Conservation (phyloP, 2,329 filamentous ascomycete species). For the Byssoonygena ceratinophila region DNA sequence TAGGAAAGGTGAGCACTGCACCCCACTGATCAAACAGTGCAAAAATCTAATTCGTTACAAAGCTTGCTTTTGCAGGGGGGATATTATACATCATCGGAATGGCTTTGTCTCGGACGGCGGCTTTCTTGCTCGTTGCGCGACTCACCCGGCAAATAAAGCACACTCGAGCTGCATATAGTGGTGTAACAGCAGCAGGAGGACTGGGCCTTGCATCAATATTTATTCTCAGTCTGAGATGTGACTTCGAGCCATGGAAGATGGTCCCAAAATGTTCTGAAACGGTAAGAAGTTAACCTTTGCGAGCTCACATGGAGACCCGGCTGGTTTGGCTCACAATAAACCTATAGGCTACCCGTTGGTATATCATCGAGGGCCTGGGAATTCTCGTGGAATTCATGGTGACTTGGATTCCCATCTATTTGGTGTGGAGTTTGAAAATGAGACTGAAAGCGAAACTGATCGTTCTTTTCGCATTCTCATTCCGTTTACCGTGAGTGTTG, state of each 20-base stretch:
- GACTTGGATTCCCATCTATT: slow-evolving; percentile 15
- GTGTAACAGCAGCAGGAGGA: slow-evolving; percentile 5
- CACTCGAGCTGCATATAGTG: slow-evolving; percentile 10
- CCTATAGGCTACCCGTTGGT: slow-evolving; percentile 15
- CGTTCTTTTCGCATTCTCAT: slow-evolving; percentile 17
- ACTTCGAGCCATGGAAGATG: slow-evolving; percentile 14
- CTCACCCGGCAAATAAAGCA: slow-evolving; percentile 16
- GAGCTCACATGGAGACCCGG: background rate
- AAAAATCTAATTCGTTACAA: background rate
- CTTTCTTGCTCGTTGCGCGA: slow-evolving; percentile 15
- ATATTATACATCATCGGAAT: slow-evolving; percentile 17
- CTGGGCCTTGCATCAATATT: slow-evolving; percentile 14
- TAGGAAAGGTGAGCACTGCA: slow-evolving; percentile 13
- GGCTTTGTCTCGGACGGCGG: slow-evolving; percentile 14
- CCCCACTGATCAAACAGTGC: background rate
- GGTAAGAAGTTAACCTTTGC: slow-evolving; percentile 5
- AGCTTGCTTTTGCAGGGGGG: slow-evolving; percentile 15
- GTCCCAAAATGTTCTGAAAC: slow-evolving; percentile 13
- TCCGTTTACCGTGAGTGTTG: slow-evolving; percentile 16
- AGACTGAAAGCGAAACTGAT: slow-evolving; percentile 14
- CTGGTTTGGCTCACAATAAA: background rate
- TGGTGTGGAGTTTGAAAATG: slow-evolving; percentile 16
- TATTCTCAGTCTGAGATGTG: slow-evolving; percentile 14
- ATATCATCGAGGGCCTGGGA: slow-evolving; percentile 15
- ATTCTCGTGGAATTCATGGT: slow-evolving; percentile 15